phyloP scores from a whole-genome alignment of 495 filamentous ascomycete species.

The Xylaria venustula region DNA sequence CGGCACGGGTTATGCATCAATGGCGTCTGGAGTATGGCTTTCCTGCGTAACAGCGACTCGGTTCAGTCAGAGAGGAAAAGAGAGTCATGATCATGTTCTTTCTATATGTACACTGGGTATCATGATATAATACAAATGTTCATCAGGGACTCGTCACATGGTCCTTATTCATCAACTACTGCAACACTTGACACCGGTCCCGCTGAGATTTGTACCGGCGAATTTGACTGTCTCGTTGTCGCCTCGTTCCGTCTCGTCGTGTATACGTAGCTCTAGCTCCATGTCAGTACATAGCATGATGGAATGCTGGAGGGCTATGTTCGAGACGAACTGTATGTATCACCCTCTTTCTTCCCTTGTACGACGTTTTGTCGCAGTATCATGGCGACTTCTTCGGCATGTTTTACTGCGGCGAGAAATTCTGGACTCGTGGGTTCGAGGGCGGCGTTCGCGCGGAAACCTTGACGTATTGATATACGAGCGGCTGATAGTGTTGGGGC shows the following conservation, averaged over 20 bases:
- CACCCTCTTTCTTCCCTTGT: slow-evolving; percentile 67
- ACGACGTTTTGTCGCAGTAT: slow-evolving; percentile 84
- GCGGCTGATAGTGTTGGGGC: slow-evolving; percentile 63
- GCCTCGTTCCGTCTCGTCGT: slow-evolving; percentile 84
- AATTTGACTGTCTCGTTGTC: slow-evolving; percentile 86
- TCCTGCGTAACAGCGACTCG: slow-evolving; percentile 22
- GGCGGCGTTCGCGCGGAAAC: slow-evolving; percentile 65
- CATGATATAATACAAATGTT: slow-evolving; percentile 31
- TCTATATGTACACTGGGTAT: slow-evolving; percentile 29
- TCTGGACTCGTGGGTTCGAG: slow-evolving; percentile 54
- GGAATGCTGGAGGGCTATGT: background rate
- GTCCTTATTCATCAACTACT: slow-evolving; percentile 31
- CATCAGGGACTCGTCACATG: slow-evolving; percentile 32
- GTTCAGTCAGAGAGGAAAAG: slow-evolving; percentile 34
- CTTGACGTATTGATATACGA: slow-evolving; percentile 62
- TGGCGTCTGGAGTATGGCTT: slow-evolving; percentile 32
- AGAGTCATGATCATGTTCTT: slow-evolving; percentile 32
- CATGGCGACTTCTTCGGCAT: slow-evolving; percentile 79
- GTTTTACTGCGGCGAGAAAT: slow-evolving; percentile 54
- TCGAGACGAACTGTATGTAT: slow-evolving; percentile 61
- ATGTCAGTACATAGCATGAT: slow-evolving; percentile 7
- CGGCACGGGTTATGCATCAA: slow-evolving; percentile 27
- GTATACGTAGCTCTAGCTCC: slow-evolving; percentile 72
- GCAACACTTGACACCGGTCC: slow-evolving; percentile 45
- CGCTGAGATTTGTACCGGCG: slow-evolving; percentile 39